Conservation (phyloP, 345 rosid genomes). For the Eucalyptus cloeziana region DNA sequence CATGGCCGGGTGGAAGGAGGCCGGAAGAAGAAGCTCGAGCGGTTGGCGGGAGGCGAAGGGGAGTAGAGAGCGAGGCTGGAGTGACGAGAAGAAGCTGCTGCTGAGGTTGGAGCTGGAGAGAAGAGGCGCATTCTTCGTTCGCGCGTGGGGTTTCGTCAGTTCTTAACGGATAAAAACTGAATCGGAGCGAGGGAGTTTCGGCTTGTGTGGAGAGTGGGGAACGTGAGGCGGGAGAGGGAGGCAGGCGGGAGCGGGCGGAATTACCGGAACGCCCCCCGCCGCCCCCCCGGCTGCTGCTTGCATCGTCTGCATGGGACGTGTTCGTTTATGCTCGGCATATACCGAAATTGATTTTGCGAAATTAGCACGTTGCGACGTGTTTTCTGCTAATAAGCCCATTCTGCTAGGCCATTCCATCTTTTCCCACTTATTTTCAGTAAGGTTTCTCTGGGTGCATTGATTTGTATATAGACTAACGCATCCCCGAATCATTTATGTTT, state of each 20-base stretch:
- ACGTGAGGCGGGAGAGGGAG: constrained; percentile 18
- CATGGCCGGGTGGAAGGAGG: neutral
- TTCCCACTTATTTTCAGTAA: rapidly evolving
- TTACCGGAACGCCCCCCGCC: neutral
- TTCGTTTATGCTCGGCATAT: rapidly evolving
- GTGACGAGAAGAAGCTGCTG: constrained; percentile 1
- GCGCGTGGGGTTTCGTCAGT: too few species aligned
- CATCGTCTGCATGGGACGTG: neutral
- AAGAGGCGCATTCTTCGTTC: constrained; percentile 1
- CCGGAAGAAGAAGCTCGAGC: constrained; percentile 7
- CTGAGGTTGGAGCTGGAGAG: constrained; percentile 31
- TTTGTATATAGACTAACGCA: rapidly evolving
- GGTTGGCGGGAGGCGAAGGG: constrained; percentile 15
- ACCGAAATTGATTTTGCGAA: too few species aligned
- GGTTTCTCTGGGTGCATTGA: rapidly evolving
- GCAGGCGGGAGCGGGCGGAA: neutral
- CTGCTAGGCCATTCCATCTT: neutral
- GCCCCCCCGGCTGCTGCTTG: neutral
- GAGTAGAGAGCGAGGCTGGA: constrained; percentile 29
- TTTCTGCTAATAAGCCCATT: neutral
- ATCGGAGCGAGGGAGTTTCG: neutral
- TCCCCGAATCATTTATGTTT: rapidly evolving
- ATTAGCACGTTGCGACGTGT: neutral
- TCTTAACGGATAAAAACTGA: constrained; percentile 40
- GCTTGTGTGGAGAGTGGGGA: neutral